phyloP scores from a whole-genome alignment of 1,284 basidiomycete genomes.

The Irpex sp. region DNA sequence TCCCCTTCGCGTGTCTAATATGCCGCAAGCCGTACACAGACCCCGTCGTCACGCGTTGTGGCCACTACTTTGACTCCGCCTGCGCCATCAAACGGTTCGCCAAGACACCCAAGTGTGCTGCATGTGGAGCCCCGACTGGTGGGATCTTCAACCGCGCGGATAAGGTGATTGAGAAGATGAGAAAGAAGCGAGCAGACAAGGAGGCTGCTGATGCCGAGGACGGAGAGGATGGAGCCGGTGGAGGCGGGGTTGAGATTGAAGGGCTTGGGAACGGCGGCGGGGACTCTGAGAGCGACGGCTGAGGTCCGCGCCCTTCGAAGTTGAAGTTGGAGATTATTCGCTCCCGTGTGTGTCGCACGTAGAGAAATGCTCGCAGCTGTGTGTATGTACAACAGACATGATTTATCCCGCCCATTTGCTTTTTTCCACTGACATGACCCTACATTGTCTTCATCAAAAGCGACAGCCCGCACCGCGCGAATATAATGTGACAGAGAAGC shows the following conservation, averaged over 20 bases:
- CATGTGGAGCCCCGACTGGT: slow-evolving; percentile 88
- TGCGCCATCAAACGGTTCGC: slow-evolving; percentile 93
- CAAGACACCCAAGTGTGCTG: slow-evolving; percentile 94
- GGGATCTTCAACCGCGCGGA: slow-evolving; percentile 93
- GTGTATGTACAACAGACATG: background rate
- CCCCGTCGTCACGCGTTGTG: slow-evolving; percentile 93
- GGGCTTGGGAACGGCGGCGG: slow-evolving; percentile 39
- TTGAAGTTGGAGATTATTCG: background rate
- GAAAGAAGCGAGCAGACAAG: slow-evolving; percentile 50
- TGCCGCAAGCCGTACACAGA: slow-evolving; percentile 94
- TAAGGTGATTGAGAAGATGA: slow-evolving; percentile 74
- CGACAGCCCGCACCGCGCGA: too few species aligned
- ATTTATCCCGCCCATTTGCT: background rate
- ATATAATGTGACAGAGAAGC: too few species aligned
- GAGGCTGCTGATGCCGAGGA: slow-evolving; percentile 38
- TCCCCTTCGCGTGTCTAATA: slow-evolving; percentile 96
- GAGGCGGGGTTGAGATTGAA: slow-evolving; percentile 55
- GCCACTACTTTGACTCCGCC: slow-evolving; percentile 94
- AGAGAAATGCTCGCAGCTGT: background rate
- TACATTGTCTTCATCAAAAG: too few species aligned
- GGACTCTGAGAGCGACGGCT: slow-evolving; percentile 4
- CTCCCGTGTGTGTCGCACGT: background rate
- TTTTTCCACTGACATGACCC: background rate
- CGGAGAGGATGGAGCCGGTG: slow-evolving; percentile 28
- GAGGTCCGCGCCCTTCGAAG: background rate